Evolutionary conservation across 495 filamentous ascomycete genomes (phyloP), one percentile per base, ranked within the genome.

Genomic region (Xylaria telfairii): DNA sequence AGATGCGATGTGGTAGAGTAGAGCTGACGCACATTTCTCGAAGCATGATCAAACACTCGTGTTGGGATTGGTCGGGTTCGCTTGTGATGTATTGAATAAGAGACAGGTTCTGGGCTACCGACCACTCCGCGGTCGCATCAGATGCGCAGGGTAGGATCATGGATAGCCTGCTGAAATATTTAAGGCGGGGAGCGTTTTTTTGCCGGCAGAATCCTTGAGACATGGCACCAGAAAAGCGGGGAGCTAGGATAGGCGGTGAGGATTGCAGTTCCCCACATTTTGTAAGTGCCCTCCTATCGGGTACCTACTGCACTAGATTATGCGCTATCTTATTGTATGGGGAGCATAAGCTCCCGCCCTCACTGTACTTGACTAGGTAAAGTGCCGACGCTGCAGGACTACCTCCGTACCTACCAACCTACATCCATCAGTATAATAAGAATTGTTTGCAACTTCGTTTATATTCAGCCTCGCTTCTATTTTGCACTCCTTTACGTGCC

Each of bases 91-190:
- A 19, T 42, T 26, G 24, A 32, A 24, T 24, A 17, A 51, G 34
- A 53, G 7, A 9, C 10, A 26, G 10, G 10, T 24, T 6, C 4
- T n/a, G 19, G 37, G 59, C 49, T 21, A 2, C 12, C 0, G 17
- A 44, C 44, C 15, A 37, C 41, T 56, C 7, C 12, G 68, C 56
- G 19, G 56, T 70, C 61, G 68, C 68, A 65, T 64, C 49, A 28
- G 26, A 46, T 65, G 37, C 37, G 60, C n/a, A 56, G 24, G 37
- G 24, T 42, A 53, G n/a, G n/a, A n/a, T n/a, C n/a, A 4, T n/a
- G n/a, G 32, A n/a, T n/a, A n/a, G n/a, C n/a, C 59, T 62, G 32
- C 56, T 69, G 67, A 70, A 70, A 70, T 70, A 70, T 70, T 70
- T 65, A 51, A 65, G 68, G 68, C 61, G 68, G 68, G 26, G 61